Conservation (phyloP, 345 rosid genomes). For the Nephelium lappaceum region DNA sequence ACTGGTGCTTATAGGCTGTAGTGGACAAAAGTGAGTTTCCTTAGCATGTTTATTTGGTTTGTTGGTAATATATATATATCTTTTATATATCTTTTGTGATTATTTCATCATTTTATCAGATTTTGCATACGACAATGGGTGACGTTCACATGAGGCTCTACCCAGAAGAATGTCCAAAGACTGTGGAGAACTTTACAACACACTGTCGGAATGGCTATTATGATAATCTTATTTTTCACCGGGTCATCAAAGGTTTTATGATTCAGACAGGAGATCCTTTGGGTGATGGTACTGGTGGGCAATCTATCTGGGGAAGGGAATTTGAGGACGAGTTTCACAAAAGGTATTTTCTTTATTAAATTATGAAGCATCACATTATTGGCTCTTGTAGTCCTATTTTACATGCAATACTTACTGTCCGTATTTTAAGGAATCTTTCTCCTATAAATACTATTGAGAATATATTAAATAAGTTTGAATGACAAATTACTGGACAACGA, state of each 20-base stretch:
- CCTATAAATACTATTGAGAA: neutral
- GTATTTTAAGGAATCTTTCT: constrained; percentile 6
- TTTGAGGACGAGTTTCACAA: constrained; percentile 99
- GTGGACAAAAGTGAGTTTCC: neutral
- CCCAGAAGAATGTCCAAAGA: constrained; percentile 99
- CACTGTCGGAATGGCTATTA: constrained; percentile 96
- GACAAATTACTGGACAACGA: neutral
- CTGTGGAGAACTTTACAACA: constrained; percentile 96
- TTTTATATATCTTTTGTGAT: neutral
- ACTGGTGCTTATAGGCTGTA: neutral
- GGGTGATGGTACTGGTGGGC: constrained; percentile 99
- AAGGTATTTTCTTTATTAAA: constrained; percentile 51
- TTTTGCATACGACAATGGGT: constrained; percentile 92
- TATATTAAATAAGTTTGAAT: constrained; percentile 5
- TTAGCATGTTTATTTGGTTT: neutral
- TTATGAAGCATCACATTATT: constrained; percentile 2
- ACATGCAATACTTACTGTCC: neutral
- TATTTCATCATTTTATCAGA: constrained; percentile 39
- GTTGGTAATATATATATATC: neutral
- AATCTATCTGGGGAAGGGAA: constrained; percentile 99
- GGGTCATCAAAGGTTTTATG: constrained; percentile 98
- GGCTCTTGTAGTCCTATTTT: neutral
- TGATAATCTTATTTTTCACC: constrained; percentile 94
- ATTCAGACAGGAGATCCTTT: constrained; percentile 97
- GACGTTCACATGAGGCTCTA: constrained; percentile 87